A percentile compares a stretch with the other conserved stretches of the same genome.
phyloP scores from a whole-genome alignment of 371 early-diverging fungal species.

The Mortierella sp. region DNA sequence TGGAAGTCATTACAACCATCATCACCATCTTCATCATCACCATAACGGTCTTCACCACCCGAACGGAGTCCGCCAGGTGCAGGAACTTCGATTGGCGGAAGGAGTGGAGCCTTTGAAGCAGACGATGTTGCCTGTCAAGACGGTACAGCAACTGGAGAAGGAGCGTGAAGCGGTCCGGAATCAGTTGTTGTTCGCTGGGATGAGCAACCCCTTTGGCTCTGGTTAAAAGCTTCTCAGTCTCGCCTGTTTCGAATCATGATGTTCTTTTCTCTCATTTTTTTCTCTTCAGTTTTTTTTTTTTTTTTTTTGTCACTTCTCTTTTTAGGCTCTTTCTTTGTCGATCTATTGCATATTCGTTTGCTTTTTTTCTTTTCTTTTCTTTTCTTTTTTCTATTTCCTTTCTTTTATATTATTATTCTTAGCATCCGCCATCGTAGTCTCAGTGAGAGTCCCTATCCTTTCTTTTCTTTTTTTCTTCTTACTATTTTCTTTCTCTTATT shows the following conservation, averaged over 20 bases:
- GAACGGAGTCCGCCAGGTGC: constrained; percentile 17
- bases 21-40: background rate
- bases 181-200: constrained; percentile 20
- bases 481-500: too few species aligned
- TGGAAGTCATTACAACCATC: constrained; percentile 6
- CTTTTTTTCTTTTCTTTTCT: background rate
- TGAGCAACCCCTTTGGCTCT: constrained; percentile 16
- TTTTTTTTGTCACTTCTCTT: too few species aligned
- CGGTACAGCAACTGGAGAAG: constrained; percentile 50
- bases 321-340: background rate
- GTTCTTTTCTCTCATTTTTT: background rate
- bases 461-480: too few species aligned
- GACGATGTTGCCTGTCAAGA: constrained; percentile 48
- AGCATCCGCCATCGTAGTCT: background rate
- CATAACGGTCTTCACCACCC: background rate
- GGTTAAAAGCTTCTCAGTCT: background rate
- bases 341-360: background rate
- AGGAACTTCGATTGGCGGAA: constrained; percentile 47
- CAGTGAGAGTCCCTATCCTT: too few species aligned
- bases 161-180: constrained; percentile 40
- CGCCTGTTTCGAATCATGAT: background rate
- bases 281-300: background rate
- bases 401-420: background rate
- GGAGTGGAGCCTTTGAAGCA: constrained; percentile 51
- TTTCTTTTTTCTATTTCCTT: background rate